Conservation (phyloP, 177 flowering plant genomes). For the Telopea speciosissima region DNA sequence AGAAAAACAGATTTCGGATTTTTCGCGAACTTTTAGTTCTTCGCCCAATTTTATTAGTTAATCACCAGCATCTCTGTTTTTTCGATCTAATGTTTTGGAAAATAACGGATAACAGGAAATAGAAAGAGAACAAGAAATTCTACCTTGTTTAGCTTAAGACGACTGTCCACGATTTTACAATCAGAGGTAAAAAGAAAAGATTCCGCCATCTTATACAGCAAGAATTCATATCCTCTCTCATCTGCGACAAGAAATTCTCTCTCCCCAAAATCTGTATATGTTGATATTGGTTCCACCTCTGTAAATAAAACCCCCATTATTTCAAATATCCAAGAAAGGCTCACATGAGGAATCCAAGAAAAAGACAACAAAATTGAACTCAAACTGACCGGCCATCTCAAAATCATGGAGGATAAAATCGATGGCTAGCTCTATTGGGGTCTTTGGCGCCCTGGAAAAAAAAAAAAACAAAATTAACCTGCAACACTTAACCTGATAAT, state of each 20-base stretch:
- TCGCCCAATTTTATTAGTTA: slow-evolving; percentile 2
- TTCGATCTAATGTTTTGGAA: not conserved
- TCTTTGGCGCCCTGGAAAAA: slow-evolving; percentile 49
- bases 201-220: slow-evolving; percentile 75
- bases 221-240: slow-evolving; percentile 78
- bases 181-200: slow-evolving; percentile 56
- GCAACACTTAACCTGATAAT: not conserved
- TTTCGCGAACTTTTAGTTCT: too few relatives aligned
- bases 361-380: not conserved
- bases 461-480: slow-evolving; percentile 3
- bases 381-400: slow-evolving; percentile 52
- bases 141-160: slow-evolving; percentile 86
- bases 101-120: not conserved
- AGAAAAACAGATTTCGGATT: slow-evolving; percentile 18
- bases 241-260: slow-evolving; percentile 83
- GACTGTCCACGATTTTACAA: slow-evolving; percentile 60
- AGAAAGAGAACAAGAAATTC: not conserved
- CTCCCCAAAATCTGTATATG: slow-evolving; percentile 75
- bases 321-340: not conserved
- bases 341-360: not conserved
- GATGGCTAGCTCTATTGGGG: slow-evolving; percentile 92
- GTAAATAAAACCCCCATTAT: slow-evolving; percentile 9
- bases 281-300: slow-evolving; percentile 95
- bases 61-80: not conserved
- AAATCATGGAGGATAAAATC: slow-evolving; percentile 74